phyloP scores from a whole-genome alignment of 345 rosid species.

The Arabis alpina region DNA sequence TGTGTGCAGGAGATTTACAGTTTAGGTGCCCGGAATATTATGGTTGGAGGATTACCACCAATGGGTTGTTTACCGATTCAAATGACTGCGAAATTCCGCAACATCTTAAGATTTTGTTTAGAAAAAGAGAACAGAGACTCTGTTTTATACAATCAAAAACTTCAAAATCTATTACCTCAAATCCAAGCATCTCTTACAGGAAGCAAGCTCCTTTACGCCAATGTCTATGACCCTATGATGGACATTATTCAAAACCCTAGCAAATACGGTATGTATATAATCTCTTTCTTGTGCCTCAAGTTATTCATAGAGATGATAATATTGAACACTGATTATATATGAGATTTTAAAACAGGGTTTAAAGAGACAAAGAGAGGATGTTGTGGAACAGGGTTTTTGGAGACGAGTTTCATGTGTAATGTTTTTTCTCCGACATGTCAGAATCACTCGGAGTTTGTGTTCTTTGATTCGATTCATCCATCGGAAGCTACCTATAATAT shows the following conservation, averaged over 20 bases:
- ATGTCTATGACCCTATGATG: constrained; percentile 43
- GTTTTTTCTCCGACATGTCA: constrained; percentile 38
- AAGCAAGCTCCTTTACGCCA: constrained; percentile 48
- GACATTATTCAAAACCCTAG: constrained; percentile 54
- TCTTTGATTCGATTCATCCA: constrained; percentile 61
- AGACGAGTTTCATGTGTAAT: constrained; percentile 48
- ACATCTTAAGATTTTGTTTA: constrained; percentile 40
- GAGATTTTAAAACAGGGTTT: constrained; percentile 43
- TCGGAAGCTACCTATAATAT: constrained; percentile 47
- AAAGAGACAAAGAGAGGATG: constrained; percentile 51
- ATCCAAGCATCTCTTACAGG: constrained; percentile 47
- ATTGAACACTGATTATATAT: background rate
- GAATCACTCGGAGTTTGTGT: constrained; percentile 46
- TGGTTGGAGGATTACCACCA: constrained; percentile 60
- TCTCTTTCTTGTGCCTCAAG: constrained; percentile 7
- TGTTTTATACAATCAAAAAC: constrained; percentile 53
- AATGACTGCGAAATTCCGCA: constrained; percentile 38
- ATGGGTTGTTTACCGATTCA: constrained; percentile 69
- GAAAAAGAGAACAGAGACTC: constrained; percentile 56
- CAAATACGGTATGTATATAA: constrained; percentile 45
- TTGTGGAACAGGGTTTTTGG: constrained; percentile 54
- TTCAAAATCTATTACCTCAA: constrained; percentile 39
- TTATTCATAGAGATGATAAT: background rate
- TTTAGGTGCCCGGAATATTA: constrained; percentile 50
- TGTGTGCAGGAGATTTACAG: constrained; percentile 51